Evolutionary conservation across 805 yeast genomes (phyloP).

Genomic region (Ogataea wickerhamii): DNA sequence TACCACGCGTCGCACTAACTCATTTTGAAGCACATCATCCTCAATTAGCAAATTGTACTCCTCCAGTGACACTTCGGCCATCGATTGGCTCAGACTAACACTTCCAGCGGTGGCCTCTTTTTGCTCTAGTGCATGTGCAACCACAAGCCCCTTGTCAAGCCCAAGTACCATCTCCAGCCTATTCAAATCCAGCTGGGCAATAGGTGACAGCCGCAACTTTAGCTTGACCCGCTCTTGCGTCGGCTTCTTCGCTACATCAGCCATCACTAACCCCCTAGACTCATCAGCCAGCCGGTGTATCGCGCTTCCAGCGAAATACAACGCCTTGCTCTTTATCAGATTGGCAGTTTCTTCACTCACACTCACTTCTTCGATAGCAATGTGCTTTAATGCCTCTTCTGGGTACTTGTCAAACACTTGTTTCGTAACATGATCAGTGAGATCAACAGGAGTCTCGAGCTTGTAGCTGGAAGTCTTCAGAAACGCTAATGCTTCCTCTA

Average conservation of each 20-base stretch:
- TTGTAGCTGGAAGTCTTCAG: constrained; percentile 37
- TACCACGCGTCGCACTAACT: constrained; percentile 21
- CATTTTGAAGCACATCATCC: constrained; percentile 27
- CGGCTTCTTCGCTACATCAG: background rate
- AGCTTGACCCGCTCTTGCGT: constrained; percentile 3
- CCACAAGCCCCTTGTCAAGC: background rate
- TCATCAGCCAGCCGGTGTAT: constrained; percentile 4
- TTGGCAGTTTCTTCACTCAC: constrained; percentile 15
- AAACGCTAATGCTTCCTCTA: constrained; percentile 40
- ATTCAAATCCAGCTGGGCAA: constrained; percentile 9
- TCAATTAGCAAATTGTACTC: constrained; percentile 15
- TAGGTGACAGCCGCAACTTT: constrained; percentile 10
- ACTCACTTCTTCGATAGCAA: constrained; percentile 19
- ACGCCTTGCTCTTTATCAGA: constrained; percentile 9
- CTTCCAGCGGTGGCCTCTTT: background rate
- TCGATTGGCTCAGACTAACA: background rate
- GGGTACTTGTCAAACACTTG: constrained; percentile 29
- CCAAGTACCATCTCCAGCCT: background rate
- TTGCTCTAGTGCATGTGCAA: background rate
- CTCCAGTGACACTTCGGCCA: constrained; percentile 2
- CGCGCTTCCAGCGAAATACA: constrained; percentile 15
- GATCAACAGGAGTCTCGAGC: constrained; percentile 17
- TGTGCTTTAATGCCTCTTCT: constrained; percentile 24
- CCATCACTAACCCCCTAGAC: background rate
- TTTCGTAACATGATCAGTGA: constrained; percentile 21